Percentiles rank a stretch among this genome's conserved stretches.
phyloP scores from a whole-genome alignment of 2,329 filamentous ascomycete species.

The Domatiomyces globalis region DNA sequence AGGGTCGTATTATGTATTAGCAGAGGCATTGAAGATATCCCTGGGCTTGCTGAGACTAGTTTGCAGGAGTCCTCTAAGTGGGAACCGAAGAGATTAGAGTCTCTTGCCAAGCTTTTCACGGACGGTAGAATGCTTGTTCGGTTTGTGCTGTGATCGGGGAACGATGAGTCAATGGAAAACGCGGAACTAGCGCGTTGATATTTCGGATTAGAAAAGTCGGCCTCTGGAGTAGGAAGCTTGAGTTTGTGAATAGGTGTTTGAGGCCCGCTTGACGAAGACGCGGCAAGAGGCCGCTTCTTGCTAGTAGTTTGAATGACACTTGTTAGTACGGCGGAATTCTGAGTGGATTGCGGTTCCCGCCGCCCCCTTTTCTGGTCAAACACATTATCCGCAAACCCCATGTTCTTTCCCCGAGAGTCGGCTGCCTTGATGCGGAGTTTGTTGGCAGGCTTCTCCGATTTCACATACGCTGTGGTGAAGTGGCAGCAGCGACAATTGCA shows the following conservation, averaged over 20 bases:
- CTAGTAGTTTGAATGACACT: constrained; percentile 10
- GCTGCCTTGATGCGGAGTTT: constrained; percentile 22
- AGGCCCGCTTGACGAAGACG: constrained; percentile 12
- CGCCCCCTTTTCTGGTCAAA: constrained; percentile 25
- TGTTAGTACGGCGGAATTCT: constrained; percentile 1
- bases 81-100: not conserved
- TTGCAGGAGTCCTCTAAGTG: too few relatives aligned
- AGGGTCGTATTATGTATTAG: too few relatives aligned
- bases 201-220: constrained; percentile 11
- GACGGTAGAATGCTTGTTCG: constrained; percentile 11
- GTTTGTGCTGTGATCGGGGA: not conserved
- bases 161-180: not conserved
- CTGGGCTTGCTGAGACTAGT: too few relatives aligned
- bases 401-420: constrained; percentile 22
- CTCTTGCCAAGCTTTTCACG: constrained; percentile 14
- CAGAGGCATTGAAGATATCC: too few relatives aligned
- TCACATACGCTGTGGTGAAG: constrained; percentile 22
- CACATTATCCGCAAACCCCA: constrained; percentile 26
- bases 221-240: constrained; percentile 16
- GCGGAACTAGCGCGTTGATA: not conserved
- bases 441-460: constrained; percentile 23
- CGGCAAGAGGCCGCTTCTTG: constrained; percentile 13
- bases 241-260: constrained; percentile 14
- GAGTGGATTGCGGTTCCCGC: constrained; percentile 7
- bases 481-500: constrained; percentile 27